Evolutionary conservation across 768 basidiomycete genomes (phyloP).

Genomic region (Naematelia encephala): DNA sequence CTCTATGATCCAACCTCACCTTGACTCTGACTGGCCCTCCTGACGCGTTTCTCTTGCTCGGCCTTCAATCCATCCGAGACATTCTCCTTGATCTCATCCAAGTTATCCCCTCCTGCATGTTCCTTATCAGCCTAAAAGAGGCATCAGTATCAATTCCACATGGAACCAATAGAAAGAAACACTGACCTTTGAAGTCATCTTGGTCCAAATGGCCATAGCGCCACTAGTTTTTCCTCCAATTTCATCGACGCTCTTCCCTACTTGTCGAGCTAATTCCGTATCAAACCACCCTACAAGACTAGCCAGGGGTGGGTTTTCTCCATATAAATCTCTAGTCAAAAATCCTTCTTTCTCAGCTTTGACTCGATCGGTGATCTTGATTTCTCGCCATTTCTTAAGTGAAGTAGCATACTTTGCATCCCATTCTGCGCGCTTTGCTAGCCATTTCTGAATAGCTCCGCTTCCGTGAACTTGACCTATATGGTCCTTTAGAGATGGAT

Average conservation of each 20-base stretch:
- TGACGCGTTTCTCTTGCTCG: constrained; percentile 17
- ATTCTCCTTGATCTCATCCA: constrained; percentile 34
- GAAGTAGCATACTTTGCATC: constrained; percentile 46
- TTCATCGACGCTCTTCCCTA: constrained; percentile 49
- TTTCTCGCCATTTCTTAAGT: constrained; percentile 33
- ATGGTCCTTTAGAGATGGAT: constrained; percentile 33
- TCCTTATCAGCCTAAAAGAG: constrained; percentile 39
- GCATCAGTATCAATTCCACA: not conserved
- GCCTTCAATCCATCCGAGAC: constrained; percentile 1
- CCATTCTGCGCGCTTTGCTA: constrained; percentile 43
- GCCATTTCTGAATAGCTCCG: constrained; percentile 50
- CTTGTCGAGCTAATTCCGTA: constrained; percentile 31
- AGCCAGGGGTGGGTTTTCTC: constrained; percentile 45
- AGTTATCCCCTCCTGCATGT: constrained; percentile 35
- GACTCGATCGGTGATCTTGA: constrained; percentile 38
- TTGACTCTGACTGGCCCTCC: constrained; percentile 1
- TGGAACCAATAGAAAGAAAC: no score
- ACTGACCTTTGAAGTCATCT: constrained; percentile 40
- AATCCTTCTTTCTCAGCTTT: constrained; percentile 44
- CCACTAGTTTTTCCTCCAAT: constrained; percentile 40
- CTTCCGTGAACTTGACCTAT: constrained; percentile 44
- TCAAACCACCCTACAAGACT: constrained; percentile 43
- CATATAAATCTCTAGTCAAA: constrained; percentile 43
- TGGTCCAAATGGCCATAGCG: constrained; percentile 44
- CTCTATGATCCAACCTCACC: not conserved